phyloP scores from a whole-genome alignment of 192 early-diverging fungal genomes.

The Mortierella claussenii region DNA sequence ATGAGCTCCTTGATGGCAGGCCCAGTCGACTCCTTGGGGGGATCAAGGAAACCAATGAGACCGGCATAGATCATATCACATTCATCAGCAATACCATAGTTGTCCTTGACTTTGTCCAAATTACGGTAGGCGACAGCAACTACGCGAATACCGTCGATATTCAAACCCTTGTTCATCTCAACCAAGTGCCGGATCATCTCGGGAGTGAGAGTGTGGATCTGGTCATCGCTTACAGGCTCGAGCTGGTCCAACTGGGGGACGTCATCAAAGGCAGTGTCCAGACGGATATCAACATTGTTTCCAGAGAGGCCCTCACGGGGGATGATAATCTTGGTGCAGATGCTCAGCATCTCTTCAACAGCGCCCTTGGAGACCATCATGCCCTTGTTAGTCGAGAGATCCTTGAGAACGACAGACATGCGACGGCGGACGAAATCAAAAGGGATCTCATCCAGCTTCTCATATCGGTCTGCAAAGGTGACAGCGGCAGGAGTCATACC shows the following conservation, averaged over 20 bases:
- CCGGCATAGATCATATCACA: constrained; percentile 57
- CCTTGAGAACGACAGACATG: constrained; percentile 59
- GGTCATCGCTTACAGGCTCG: not conserved
- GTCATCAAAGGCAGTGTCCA: not conserved
- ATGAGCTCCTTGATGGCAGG: constrained; percentile 55
- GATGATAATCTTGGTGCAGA: constrained; percentile 52
- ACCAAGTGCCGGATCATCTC: constrained; percentile 23
- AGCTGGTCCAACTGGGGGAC: constrained; percentile 8
- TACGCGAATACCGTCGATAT: constrained; percentile 57
- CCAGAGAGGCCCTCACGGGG: not conserved
- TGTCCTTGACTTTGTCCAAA: constrained; percentile 20
- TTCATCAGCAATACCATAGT: constrained; percentile 49
- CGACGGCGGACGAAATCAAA: constrained; percentile 65
- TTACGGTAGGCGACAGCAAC: constrained; percentile 58
- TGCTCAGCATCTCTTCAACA: constrained; percentile 57
- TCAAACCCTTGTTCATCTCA: constrained; percentile 46
- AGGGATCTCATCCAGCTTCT: constrained; percentile 60
- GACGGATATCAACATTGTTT: constrained; percentile 18
- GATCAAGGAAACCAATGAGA: constrained; percentile 59
- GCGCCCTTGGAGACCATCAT: constrained; percentile 60
- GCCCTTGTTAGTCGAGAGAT: constrained; percentile 1
- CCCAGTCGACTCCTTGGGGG: constrained; percentile 57
- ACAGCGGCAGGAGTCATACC: constrained; percentile 18
- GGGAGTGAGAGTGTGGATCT: constrained; percentile 19
- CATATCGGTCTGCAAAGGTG: constrained; percentile 18